Conservation (phyloP, 306 rosid species). For the Luffa aegyptiaca region DNA sequence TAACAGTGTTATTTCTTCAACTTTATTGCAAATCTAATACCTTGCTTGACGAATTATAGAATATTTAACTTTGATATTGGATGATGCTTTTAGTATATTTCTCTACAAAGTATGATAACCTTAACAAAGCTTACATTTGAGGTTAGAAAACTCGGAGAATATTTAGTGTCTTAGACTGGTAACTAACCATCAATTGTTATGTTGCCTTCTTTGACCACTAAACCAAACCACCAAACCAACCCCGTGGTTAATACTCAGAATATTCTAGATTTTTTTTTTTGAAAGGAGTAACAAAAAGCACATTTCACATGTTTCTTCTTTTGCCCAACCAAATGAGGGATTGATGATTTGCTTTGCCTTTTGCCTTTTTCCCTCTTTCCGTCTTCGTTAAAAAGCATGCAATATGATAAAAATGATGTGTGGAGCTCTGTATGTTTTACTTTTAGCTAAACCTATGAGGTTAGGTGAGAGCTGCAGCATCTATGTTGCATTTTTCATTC, state of each 20-base stretch:
- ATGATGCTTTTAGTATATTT: not conserved
- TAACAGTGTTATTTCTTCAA: not conserved
- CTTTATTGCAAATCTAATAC: not conserved
- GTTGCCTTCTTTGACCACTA: not conserved
- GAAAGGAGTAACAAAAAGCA: not conserved
- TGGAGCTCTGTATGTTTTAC: not conserved
- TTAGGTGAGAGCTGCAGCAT: slow-evolving; percentile 2
- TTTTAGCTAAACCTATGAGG: not conserved
- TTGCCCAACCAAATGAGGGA: not conserved
- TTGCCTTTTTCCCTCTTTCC: not conserved
- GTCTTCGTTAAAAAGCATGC: not conserved
- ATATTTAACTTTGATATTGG: not conserved
- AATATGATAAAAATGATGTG: not conserved
- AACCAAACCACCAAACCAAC: not conserved
- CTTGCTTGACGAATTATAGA: not conserved
- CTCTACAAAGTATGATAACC: not conserved
- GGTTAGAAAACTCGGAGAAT: not conserved
- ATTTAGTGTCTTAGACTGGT: not conserved
- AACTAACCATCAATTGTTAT: not conserved
- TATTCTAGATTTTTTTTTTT: not conserved
- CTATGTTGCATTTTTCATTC: not conserved
- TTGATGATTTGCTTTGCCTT: not conserved
- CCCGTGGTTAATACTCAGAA: not conserved
- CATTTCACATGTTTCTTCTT: not conserved
- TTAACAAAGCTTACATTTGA: not conserved